phyloP scores from a whole-genome alignment of 257 asterid genomes.

The Solanum etuberosum region DNA sequence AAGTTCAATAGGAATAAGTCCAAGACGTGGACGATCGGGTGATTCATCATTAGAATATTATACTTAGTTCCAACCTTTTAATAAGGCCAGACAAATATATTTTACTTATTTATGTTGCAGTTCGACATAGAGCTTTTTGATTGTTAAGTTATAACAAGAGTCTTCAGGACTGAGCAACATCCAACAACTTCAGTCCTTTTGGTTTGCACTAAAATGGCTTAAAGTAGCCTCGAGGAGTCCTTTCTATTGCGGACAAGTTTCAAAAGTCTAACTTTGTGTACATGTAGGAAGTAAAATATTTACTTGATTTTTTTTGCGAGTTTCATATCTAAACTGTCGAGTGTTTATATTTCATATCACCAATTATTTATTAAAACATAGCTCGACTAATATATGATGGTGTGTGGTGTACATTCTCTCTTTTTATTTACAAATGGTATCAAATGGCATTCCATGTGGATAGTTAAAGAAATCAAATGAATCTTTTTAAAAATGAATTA shows the following conservation, averaged over 20 bases:
- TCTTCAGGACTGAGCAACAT: no score
- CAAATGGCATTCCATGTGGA: neutral
- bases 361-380: neutral
- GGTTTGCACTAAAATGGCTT: neutral
- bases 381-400: neutral
- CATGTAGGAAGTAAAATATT: neutral
- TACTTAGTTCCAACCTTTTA: neutral
- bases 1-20: neutral
- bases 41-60: neutral
- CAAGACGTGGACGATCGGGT: neutral
- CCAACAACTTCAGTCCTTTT: neutral
- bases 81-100: neutral
- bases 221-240: neutral
- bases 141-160: no score
- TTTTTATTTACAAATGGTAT: no score
- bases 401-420: neutral
- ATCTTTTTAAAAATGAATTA: no score
- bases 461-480: no score
- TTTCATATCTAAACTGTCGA: neutral
- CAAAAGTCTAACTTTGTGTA: neutral
- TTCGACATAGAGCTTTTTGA: no score
- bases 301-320: slow-evolving; percentile 16
- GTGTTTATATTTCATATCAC: no score
- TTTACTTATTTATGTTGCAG: neutral
- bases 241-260: neutral